Base-by-base conservation (phyloP, 257 asterid species). In the Schizonepeta tenuifolia region DNA sequence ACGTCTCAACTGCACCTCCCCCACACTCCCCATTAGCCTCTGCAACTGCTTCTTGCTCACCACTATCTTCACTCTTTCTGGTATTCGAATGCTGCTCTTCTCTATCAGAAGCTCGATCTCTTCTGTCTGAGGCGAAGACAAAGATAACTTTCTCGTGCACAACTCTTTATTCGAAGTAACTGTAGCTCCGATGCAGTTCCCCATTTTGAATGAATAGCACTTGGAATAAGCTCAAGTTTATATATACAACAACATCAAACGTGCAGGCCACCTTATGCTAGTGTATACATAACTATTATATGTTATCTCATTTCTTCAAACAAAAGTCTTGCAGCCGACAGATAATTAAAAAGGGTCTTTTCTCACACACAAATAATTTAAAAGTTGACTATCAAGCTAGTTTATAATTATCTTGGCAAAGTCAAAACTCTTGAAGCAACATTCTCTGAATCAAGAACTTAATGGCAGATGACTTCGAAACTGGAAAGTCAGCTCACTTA, bases 51-150 rank as follows among this genome's bases (percentile, higher is more conserved):
- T 67, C 78, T 51, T 79, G 14, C 73, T 69, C 69, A 83, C 2
- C 24, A 79, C 77, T 28, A 86, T 72, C 82, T 74, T 86, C 28
- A 86, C 80, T 41, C 75, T 71, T 66, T 46, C 18, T 28, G 60
- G 60, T 14, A 46, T 3, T 13, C 26, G 15, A 24, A 66, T 20
- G 55, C 38, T 9, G 24, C 21, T 9, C 59, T 46, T 46, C 44
- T 28, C 15, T 46, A 65, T 65, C 59, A 65, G 58, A 7, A 24
- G 17, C 43, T 46, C 58, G 26, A 65, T 22, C 71, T 46, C 59
- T 26, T 47, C 71, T 9, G 2, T n/a, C 2, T 1, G 24, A 65
- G 70, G 44, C 21, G 43, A 43, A 1, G 55, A 8, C 7, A 14
- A 43, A 1, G 21, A 2, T 11, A 13, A 4, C 46, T 50, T 24